A percentile compares a stretch with the other conserved stretches of the same genome.
Conservation (phyloP, 2,329 filamentous ascomycete genomes). For the Cladosporium sp. region DNA sequence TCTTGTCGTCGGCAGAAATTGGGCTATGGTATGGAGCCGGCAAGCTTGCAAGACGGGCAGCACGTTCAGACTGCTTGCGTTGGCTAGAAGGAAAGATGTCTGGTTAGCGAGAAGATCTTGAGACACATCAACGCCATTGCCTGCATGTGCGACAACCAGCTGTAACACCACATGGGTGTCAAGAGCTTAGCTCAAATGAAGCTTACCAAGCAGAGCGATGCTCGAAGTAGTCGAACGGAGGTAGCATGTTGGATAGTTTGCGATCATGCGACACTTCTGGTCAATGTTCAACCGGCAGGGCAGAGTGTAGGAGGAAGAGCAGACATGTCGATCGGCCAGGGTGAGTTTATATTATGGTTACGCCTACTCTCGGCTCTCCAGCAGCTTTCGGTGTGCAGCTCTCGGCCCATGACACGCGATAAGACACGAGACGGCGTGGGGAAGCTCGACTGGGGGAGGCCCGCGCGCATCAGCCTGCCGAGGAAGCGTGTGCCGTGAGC, state of each 20-base stretch:
- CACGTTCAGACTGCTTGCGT: slow-evolving; percentile 74
- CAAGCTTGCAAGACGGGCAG: slow-evolving; percentile 64
- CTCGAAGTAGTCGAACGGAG: slow-evolving; percentile 62
- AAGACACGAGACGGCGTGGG: slow-evolving; percentile 1
- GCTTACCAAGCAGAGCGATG: slow-evolving; percentile 68
- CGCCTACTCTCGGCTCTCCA: slow-evolving; percentile 7
- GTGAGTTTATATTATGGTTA: background rate
- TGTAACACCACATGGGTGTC: no score
- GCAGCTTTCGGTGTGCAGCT: slow-evolving; percentile 2
- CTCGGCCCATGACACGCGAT: slow-evolving; percentile 4
- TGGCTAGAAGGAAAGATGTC: slow-evolving; percentile 48
- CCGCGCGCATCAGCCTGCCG: no score
- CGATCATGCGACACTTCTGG: no score
- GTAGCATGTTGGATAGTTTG: slow-evolving; percentile 23
- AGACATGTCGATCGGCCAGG: background rate
- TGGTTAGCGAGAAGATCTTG: background rate
- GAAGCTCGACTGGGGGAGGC: background rate
- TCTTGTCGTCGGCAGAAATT: slow-evolving; percentile 61
- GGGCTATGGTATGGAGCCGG: slow-evolving; percentile 61
- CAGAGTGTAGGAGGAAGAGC: background rate
- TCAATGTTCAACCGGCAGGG: background rate
- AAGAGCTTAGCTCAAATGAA: no score
- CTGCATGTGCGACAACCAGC: background rate
- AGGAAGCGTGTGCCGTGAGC: no score
- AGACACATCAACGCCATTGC: no score